Base-by-base conservation (phyloP, 768 basidiomycete genomes). In the Leucocoprinus birnbaumii region DNA sequence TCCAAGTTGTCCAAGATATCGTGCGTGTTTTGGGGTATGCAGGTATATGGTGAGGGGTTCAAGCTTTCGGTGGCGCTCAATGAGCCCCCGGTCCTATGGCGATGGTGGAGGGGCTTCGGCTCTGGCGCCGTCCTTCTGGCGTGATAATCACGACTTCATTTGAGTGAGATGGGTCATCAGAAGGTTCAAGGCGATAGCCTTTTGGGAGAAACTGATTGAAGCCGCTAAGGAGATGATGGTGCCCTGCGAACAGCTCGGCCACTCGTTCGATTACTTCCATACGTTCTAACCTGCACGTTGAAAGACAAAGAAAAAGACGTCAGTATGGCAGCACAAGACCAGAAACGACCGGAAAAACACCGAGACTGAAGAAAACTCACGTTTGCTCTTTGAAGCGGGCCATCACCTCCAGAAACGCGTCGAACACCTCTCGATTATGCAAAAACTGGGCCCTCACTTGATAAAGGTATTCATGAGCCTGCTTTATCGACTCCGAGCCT, bases 131-230 rank as follows among this genome's bases (percentile, higher is more conserved):
- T 10, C 54, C 54, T 34, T 55, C 54, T 24, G 54, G 54, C 3
- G 54, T 55, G 31, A 55, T 27, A 21, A 55, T 55, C 14, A 48
- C 41, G 8, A 55, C 54, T 27, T 49, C 40, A 27, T 43, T 43
- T 18, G 41, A 55, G 27, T 44, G 26, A 22, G 48, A 25, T n/a
- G 54, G 48, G 31, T 55, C 54, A 48, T 55, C 40, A 19, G 48
- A 55, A 35, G 54, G 54, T 43, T 55, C 54, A n/a, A 55, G 48
- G 38, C 54, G 54, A 43, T 55, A 55, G 40, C 54, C 54, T 42
- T 48, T 55, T 5, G 54, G 54, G 22, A 55, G 54, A 41, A 55
- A 55, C 10, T 49, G 54, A 55, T 55, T 55, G 48, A 55, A 55
- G 10, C 54, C 54, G 43, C 38, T 55, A 22, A 55, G 54, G 14